phyloP scores from a whole-genome alignment of 148 eudicot species.

The Polygonum aviculare region DNA sequence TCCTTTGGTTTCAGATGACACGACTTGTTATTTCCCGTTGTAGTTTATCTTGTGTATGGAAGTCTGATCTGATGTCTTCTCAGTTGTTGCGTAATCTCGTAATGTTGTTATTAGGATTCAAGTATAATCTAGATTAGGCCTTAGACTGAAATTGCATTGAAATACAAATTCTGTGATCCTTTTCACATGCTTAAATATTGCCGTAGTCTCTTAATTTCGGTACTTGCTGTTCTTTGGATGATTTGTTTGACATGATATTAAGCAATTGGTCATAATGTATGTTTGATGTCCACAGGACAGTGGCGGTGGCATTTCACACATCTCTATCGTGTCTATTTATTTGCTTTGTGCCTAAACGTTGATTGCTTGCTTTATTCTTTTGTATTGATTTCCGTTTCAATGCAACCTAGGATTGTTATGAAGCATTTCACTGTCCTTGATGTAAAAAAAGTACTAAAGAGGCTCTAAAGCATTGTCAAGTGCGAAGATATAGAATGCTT shows the following conservation, averaged over 20 bases:
- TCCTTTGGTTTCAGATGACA: background rate
- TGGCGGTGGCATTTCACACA: too few species aligned
- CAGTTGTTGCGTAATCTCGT: background rate
- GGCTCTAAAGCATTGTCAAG: background rate
- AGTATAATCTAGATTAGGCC: background rate
- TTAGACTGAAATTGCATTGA: background rate
- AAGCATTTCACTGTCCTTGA: background rate
- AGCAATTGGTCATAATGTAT: too few species aligned
- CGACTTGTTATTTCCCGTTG: background rate
- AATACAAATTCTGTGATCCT: background rate
- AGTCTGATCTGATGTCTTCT: background rate
- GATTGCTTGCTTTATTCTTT: background rate
- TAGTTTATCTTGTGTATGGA: background rate
- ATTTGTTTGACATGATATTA: too few species aligned
- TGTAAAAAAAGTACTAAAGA: background rate
- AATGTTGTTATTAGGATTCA: background rate
- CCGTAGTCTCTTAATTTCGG: background rate
- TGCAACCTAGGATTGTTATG: background rate
- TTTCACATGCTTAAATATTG: background rate
- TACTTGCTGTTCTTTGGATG: too few species aligned
- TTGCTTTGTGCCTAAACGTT: background rate
- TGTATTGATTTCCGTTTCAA: background rate
- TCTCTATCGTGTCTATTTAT: too few species aligned
- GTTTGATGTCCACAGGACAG: too few species aligned
- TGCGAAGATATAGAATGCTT: background rate